Evolutionary conservation across 2,329 filamentous ascomycete species (phyloP).

Genomic region (Ascosphaera pollenicola): DNA sequence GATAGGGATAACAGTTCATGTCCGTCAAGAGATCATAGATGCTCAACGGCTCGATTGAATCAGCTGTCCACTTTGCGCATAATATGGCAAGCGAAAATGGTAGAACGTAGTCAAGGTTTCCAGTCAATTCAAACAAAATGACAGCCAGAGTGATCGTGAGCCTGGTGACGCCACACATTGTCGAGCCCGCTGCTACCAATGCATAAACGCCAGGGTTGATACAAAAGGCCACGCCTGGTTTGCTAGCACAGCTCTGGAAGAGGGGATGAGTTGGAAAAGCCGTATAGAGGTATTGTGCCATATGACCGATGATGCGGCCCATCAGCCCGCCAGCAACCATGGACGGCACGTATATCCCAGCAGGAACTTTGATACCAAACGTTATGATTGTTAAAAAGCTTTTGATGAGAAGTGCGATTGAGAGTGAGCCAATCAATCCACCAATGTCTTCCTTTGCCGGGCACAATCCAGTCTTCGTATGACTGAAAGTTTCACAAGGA

Average conservation of each 20-base stretch:
- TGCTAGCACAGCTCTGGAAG: slow-evolving; percentile 51
- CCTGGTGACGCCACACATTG: slow-evolving; percentile 93
- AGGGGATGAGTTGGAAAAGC: slow-evolving; percentile 47
- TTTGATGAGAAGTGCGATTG: slow-evolving; percentile 72
- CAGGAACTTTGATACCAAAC: slow-evolving; percentile 89
- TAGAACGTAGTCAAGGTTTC: slow-evolving; percentile 81
- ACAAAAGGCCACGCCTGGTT: slow-evolving; percentile 50
- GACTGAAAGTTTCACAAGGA: slow-evolving; percentile 53
- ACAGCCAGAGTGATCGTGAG: slow-evolving; percentile 84
- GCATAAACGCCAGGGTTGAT: slow-evolving; percentile 96
- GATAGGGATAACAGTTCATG: slow-evolving; percentile 92
- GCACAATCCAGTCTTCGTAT: slow-evolving; percentile 54
- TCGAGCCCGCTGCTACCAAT: slow-evolving; percentile 79
- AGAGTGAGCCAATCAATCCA: slow-evolving; percentile 46
- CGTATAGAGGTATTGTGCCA: slow-evolving; percentile 61
- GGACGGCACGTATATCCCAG: slow-evolving; percentile 92
- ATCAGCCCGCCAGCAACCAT: slow-evolving; percentile 95
- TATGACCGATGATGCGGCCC: slow-evolving; percentile 69
- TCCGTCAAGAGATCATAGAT: slow-evolving; percentile 92
- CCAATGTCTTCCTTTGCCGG: slow-evolving; percentile 59
- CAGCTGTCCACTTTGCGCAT: slow-evolving; percentile 95
- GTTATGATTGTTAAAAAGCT: slow-evolving; percentile 71
- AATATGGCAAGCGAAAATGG: slow-evolving; percentile 84
- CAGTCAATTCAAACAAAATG: slow-evolving; percentile 88
- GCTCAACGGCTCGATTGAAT: slow-evolving; percentile 79